Conservation (phyloP, 2,329 filamentous ascomycete species). For the Tolypocladium capitatum region DNA sequence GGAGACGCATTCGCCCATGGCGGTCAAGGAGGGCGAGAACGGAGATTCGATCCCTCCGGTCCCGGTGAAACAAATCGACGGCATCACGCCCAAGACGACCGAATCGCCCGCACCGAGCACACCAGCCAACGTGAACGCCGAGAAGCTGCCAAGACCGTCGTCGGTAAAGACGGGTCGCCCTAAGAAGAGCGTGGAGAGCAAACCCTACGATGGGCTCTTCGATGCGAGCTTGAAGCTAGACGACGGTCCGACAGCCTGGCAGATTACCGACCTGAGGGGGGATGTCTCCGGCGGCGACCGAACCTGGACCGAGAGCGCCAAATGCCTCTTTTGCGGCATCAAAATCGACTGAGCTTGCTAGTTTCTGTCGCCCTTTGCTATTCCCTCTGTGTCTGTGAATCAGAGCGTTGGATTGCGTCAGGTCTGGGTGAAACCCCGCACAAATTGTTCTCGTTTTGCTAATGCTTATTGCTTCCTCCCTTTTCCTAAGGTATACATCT, state of each 20-base stretch:
- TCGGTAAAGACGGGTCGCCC: slow-evolving; percentile 23
- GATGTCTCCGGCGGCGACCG: slow-evolving; percentile 34
- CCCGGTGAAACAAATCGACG: slow-evolving; percentile 20
- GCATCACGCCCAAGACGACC: slow-evolving; percentile 16
- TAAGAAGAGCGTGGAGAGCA: slow-evolving; percentile 23
- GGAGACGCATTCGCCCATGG: slow-evolving; percentile 37
- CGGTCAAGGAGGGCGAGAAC: slow-evolving; percentile 34
- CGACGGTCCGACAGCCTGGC: slow-evolving; percentile 32
- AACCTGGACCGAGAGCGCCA: slow-evolving; percentile 35
- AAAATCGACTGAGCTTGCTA: slow-evolving; percentile 21
- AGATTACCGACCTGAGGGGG: slow-evolving; percentile 37
- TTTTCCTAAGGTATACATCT: not conserved
- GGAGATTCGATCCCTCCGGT: slow-evolving; percentile 18
- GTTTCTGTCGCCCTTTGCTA: not conserved
- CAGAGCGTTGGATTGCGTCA: not conserved
- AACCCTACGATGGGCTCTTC: slow-evolving; percentile 39
- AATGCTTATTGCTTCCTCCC: not conserved
- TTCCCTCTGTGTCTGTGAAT: not conserved
- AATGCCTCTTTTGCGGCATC: slow-evolving; percentile 37
- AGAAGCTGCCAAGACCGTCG: slow-evolving; percentile 12
- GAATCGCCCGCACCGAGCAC: slow-evolving; percentile 18
- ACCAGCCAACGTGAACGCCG: slow-evolving; percentile 8
- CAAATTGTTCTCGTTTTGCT: not conserved
- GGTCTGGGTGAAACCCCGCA: not conserved
- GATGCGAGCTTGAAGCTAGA: slow-evolving; percentile 35